Evolutionary conservation across 2,329 filamentous ascomycete genomes (phyloP).

Genomic region (Diaporthe nobilis): DNA sequence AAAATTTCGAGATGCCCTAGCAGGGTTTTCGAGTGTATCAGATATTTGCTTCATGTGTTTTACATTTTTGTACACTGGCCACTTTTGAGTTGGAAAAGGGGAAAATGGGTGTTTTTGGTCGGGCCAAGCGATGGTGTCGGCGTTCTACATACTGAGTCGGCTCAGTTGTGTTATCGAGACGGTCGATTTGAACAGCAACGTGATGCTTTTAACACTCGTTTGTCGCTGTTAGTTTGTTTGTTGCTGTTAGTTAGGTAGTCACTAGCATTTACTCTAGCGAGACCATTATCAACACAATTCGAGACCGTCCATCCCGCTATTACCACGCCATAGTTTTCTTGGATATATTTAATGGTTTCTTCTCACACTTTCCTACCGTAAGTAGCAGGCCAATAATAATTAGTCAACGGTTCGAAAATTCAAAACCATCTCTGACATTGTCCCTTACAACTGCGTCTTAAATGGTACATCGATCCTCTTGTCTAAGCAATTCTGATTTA

Average conservation of each 20-base stretch:
- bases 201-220: background rate
- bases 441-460: background rate
- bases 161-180: background rate
- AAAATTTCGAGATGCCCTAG: conserved; percentile 6
- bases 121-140: conserved; percentile 26
- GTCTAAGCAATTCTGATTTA: background rate
- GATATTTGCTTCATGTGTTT: conserved; percentile 12
- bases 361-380: background rate
- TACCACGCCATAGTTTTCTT: background rate
- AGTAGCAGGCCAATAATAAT: background rate
- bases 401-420: background rate
- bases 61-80: background rate
- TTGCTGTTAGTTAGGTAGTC: background rate
- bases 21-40: conserved; percentile 8
- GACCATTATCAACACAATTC: background rate
- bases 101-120: conserved; percentile 10
- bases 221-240: background rate
- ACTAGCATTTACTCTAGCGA: background rate
- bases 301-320: background rate
- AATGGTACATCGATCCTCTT: background rate
- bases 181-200: background rate
- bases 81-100: background rate
- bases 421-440: background rate
- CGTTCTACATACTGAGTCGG: background rate
- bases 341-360: background rate